Evolutionary conservation across 345 rosid genomes (phyloP).

Genomic region (Punica granatum): DNA sequence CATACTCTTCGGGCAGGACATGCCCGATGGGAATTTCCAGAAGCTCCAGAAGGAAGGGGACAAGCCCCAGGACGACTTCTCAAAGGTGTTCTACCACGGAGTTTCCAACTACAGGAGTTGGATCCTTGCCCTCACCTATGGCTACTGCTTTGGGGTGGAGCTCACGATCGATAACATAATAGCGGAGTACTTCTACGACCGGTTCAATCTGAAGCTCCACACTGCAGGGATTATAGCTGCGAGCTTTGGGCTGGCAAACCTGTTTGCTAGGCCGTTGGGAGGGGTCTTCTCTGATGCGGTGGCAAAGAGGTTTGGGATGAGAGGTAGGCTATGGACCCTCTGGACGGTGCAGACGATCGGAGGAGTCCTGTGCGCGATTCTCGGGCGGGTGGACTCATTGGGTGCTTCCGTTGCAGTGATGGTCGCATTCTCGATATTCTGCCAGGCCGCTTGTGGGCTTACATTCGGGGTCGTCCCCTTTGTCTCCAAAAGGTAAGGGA

Average conservation of each 20-base stretch:
- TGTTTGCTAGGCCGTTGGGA: conserved; percentile 72
- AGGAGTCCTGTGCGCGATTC: conserved; percentile 55
- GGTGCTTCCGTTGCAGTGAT: conserved; percentile 45
- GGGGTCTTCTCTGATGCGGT: conserved; percentile 59
- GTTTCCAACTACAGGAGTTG: conserved; percentile 75
- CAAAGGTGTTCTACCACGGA: conserved; percentile 40
- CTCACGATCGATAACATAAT: conserved; percentile 75
- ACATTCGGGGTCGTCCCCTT: conserved; percentile 93
- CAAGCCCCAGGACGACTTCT: conserved; percentile 50
- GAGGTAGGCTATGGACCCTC: conserved; percentile 80
- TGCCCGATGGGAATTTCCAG: conserved; percentile 67
- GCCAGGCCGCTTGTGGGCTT: conserved; percentile 85
- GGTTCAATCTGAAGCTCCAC: conserved; percentile 59
- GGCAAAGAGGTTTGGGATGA: conserved; percentile 67
- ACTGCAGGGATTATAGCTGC: conserved; percentile 92
- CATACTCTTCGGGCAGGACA: conserved; percentile 68
- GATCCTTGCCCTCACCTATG: conserved; percentile 78
- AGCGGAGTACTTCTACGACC: conserved; percentile 80
- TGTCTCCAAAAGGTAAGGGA: conserved; percentile 60
- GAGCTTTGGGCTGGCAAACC: conserved; percentile 72
- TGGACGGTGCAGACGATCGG: conserved; percentile 71
- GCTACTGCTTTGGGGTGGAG: conserved; percentile 91
- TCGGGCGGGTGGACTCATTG: conserved; percentile 44
- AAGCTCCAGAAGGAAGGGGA: conserved; percentile 56
- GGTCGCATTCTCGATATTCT: conserved; percentile 67